Evolutionary conservation across 192 early-diverging fungal species (phyloP).

Genomic region (Podila epigama): DNA sequence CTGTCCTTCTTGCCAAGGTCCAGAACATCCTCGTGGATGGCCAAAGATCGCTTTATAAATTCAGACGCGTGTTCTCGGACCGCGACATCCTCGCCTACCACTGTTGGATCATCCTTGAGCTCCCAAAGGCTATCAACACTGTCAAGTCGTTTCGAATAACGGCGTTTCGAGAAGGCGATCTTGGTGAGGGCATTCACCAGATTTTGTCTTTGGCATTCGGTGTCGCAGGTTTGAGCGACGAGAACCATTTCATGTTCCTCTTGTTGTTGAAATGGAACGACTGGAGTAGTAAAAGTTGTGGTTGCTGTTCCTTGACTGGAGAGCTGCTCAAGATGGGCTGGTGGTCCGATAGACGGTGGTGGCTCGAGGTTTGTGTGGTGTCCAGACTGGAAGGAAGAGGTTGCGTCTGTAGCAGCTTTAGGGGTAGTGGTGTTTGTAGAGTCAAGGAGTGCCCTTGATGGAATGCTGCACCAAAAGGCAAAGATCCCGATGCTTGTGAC

Average conservation of each 20-base stretch:
- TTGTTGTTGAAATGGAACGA: too few relatives aligned
- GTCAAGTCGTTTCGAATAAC: constrained; percentile 14
- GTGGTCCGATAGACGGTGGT: constrained; percentile 14
- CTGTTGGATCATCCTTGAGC: not conserved
- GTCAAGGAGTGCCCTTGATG: not conserved
- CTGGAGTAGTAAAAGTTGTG: too few relatives aligned
- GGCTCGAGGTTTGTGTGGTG: constrained; percentile 5
- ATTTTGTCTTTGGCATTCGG: constrained; percentile 16
- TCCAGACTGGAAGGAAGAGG: constrained; percentile 20
- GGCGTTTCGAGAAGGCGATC: constrained; percentile 23
- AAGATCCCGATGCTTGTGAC: constrained; percentile 16
- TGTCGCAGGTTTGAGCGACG: not conserved
- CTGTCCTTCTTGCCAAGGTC: constrained; percentile 2
- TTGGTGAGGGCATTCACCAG: constrained; percentile 21
- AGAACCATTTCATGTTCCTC: too few relatives aligned
- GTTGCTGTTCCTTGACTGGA: too few relatives aligned
- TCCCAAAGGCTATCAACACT: not conserved
- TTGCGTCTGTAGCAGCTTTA: not conserved
- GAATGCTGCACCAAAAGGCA: constrained; percentile 6
- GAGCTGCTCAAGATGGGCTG: not conserved
- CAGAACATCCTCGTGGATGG: not conserved
- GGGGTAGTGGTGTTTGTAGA: not conserved
- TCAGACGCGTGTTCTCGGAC: constrained; percentile 12
- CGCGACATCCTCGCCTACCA: not conserved
- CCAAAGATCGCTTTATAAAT: constrained; percentile 12